Conservation (phyloP, 345 rosid species). For the Euphorbia lathyris region DNA sequence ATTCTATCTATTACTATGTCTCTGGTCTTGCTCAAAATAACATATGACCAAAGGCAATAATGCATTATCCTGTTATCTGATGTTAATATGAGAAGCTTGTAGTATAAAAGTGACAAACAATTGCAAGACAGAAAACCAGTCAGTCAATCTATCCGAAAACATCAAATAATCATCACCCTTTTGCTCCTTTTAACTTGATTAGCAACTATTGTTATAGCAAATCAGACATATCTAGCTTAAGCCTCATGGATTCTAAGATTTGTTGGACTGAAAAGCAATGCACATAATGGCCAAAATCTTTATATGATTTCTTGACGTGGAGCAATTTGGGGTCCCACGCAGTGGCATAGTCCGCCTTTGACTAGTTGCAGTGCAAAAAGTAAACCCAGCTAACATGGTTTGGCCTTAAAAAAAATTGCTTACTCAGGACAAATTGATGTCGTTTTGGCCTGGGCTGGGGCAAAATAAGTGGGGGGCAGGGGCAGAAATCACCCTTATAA, state of each 20-base stretch:
- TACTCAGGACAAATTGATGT: too few relatives aligned
- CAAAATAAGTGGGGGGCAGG: too few relatives aligned
- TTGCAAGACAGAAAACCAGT: too few relatives aligned
- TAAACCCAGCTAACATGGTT: too few relatives aligned
- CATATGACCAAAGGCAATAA: background rate
- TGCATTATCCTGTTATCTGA: background rate
- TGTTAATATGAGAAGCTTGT: background rate
- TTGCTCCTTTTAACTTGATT: background rate
- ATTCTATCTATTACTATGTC: background rate
- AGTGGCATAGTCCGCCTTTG: too few relatives aligned
- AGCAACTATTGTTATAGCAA: background rate
- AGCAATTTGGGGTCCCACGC: too few relatives aligned
- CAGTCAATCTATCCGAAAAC: background rate
- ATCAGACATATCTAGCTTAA: background rate
- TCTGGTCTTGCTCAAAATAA: background rate
- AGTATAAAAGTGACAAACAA: background rate
- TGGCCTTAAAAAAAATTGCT: too few relatives aligned
- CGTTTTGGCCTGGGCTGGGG: too few relatives aligned
- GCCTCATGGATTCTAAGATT: background rate
- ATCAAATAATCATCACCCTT: background rate
- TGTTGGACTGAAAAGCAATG: conserved; percentile 1
- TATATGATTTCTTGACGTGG: background rate
- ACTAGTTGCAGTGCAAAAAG: too few relatives aligned
- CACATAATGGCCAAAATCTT: background rate
- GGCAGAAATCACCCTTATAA: too few relatives aligned